Percentiles rank a stretch among this genome's conserved stretches.
phyloP scores from a whole-genome alignment of 305 asterid species.

The Coffea humblotiana region DNA sequence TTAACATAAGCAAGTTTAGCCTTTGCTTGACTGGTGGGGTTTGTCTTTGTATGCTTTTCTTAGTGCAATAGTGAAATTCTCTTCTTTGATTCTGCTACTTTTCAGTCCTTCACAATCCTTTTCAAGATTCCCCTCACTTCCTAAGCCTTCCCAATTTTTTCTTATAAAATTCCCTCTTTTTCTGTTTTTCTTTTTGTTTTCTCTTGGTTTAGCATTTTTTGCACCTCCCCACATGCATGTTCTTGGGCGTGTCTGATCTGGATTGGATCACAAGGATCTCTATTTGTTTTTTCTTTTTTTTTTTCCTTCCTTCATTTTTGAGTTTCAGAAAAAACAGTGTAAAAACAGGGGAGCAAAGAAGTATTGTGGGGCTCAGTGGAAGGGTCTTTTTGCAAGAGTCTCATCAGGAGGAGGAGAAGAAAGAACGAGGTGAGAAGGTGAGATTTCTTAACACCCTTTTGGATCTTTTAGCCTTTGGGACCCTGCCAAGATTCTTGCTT shows the following conservation, averaged over 20 bases:
- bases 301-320: background rate
- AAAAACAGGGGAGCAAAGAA: constrained; percentile 18
- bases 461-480: constrained; percentile 3
- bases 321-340: constrained; percentile 7
- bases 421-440: constrained; percentile 27
- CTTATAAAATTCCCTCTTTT: constrained; percentile 13
- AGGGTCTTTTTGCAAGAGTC: constrained; percentile 23
- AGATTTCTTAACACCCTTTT: constrained; percentile 30
- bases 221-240: constrained; percentile 41
- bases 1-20: constrained; percentile 13
- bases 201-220: constrained; percentile 24
- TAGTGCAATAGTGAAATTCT: constrained; percentile 18
- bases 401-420: constrained; percentile 9
- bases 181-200: constrained; percentile 14
- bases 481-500: constrained; percentile 19
- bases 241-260: constrained; percentile 49
- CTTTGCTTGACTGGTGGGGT: constrained; percentile 46
- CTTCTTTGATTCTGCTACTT: constrained; percentile 33
- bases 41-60: constrained; percentile 15
- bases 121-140: constrained; percentile 28
- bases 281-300: constrained; percentile 16
- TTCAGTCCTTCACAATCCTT: constrained; percentile 21
- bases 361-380: constrained; percentile 24
- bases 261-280: constrained; percentile 51
- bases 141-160: constrained; percentile 11